Conservation (phyloP, 257 asterid species). For the Solanum pimpinellifolium region DNA sequence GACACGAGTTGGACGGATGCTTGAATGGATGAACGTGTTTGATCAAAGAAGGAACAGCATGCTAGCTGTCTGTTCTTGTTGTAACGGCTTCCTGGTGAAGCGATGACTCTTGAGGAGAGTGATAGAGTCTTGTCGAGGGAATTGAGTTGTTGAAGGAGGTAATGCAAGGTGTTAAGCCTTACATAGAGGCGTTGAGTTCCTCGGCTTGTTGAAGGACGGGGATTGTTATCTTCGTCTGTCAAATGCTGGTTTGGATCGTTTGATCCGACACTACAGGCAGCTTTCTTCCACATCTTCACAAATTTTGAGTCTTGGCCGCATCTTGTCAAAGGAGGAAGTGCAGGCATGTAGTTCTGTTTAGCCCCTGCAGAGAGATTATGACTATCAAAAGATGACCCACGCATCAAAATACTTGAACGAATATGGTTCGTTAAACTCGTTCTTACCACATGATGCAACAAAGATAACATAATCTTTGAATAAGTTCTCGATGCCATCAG, state of each 20-base stretch:
- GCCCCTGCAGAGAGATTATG: conserved; percentile 36
- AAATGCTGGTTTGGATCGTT: conserved; percentile 26
- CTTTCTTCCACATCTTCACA: conserved; percentile 60
- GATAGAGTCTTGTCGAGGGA: conserved; percentile 48
- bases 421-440: not conserved
- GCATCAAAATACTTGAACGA: not conserved
- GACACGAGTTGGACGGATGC: conserved; percentile 52
- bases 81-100: conserved; percentile 27
- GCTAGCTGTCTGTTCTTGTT: conserved; percentile 21
- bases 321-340: conserved; percentile 82
- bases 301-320: conserved; percentile 68
- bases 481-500: conserved; percentile 63
- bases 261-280: conserved; percentile 51
- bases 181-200: conserved; percentile 96
- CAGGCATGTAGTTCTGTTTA: conserved; percentile 73
- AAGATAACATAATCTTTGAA: conserved; percentile 65
- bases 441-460: conserved; percentile 72
- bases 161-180: conserved; percentile 83
- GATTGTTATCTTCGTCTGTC: conserved; percentile 35
- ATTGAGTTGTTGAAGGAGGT: conserved; percentile 49
- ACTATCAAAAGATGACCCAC: not conserved
- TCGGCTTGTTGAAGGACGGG: conserved; percentile 85
- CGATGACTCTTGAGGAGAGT: conserved; percentile 37
- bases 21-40: conserved; percentile 41
- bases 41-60: conserved; percentile 50